A percentile compares a stretch with the other conserved stretches of the same genome.
Conservation (phyloP, 352 stramenopile species). For the Elongisporangium senticosum region DNA sequence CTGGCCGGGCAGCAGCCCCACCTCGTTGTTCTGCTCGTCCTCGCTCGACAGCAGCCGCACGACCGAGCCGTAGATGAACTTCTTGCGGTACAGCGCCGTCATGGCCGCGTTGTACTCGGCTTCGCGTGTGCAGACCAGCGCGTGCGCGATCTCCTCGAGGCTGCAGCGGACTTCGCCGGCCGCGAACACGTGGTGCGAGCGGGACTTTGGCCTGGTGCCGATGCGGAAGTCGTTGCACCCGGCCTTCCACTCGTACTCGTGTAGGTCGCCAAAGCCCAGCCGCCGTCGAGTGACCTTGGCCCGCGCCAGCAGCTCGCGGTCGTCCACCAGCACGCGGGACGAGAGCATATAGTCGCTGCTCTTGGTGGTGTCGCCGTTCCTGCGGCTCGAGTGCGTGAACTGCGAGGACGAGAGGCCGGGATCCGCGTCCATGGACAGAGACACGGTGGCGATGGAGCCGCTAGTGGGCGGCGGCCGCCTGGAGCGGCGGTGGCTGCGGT, state of each 20-base stretch:
- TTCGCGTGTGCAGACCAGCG: constrained; percentile 17
- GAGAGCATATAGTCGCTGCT: constrained; percentile 8
- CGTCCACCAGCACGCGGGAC: constrained; percentile 22
- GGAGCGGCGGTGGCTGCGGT: too few species aligned
- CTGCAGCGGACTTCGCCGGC: constrained; percentile 20
- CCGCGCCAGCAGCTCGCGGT: constrained; percentile 25
- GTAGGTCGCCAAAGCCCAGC: constrained; percentile 19
- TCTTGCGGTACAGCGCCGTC: constrained; percentile 20
- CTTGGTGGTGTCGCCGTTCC: too few species aligned
- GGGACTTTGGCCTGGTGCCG: constrained; percentile 11
- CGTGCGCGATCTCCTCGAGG: constrained; percentile 24
- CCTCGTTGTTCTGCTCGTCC: neutral
- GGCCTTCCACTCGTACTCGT: constrained; percentile 18
- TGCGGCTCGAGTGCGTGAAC: too few species aligned
- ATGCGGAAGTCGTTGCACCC: constrained; percentile 11
- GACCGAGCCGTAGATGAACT: constrained; percentile 31
- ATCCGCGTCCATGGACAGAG: too few species aligned
- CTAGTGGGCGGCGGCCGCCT: too few species aligned
- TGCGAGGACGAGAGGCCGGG: neutral
- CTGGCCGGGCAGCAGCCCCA: too few species aligned
- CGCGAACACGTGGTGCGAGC: constrained; percentile 16
- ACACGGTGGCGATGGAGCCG: too few species aligned
- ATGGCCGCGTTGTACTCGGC: constrained; percentile 22
- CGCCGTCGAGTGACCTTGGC: constrained; percentile 11
- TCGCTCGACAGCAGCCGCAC: constrained; percentile 17